Evolutionary conservation across 2,329 filamentous ascomycete species (phyloP), one percentile per base, ranked within the genome.

Genomic region (Fusarium euwallaceae): DNA sequence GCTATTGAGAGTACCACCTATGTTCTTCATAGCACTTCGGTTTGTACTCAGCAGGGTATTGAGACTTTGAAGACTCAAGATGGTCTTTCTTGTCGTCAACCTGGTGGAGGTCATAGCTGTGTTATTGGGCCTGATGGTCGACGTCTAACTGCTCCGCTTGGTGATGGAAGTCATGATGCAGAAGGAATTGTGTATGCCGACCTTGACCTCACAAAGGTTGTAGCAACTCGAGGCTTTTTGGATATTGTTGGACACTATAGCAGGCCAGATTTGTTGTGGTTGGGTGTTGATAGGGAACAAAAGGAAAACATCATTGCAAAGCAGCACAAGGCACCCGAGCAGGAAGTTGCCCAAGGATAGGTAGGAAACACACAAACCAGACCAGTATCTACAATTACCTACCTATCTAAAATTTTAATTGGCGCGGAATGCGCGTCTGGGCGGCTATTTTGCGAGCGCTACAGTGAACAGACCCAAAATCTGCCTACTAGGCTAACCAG

Each of bases 1-100:
- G 89, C 90, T 1, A 86, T 91, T 10, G 90, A 92, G 76, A 85
- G 87, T 2, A 82, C 83, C 10, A 80, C 87, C 0, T 92, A 87
- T 69, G 89, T 92, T 1, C 83, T 91, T 4, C 76, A 78, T 22
- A 68, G 72, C 32, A 79, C 78, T 2, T 66, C 72, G 1, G 74
- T 79, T 4, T 82, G 89, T 60, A 84, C 82, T 0, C 73, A 86
- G 8, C 77, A 82, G 16, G 88, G 85, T 1, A 79, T 79, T 1
- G 72, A 78, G 0, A 83, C 88, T 14, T 76, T 89, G 78, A 78
- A 80, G 9, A 88, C 86, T 0, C 74, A 81, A 10, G 82, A 81
- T 0, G 84, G 84, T 0, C 73, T 84, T 0, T 24, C 64, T 1
- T 78, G 71, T 53, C 74, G 64, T 2, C 55, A 72, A 6, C 76